These are phyloP conservation scores for Elsinoe batatas DNA, from an alignment of 2,329 filamentous ascomycete species.

Conservation along the genomic window DNA sequence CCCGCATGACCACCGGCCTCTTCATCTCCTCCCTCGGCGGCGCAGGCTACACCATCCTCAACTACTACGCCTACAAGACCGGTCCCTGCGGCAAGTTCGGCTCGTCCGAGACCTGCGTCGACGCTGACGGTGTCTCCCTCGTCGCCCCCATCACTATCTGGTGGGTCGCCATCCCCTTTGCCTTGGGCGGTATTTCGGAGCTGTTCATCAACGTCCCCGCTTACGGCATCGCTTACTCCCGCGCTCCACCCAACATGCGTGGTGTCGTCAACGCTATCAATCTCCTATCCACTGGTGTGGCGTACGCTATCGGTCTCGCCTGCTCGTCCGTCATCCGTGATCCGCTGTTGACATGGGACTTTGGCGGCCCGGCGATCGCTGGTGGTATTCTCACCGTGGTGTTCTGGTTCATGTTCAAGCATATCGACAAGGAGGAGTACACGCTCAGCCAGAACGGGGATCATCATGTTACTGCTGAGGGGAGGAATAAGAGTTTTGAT, in stretches of 20 bases:
- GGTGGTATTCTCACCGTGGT: slow-evolving; percentile 39
- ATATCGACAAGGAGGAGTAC: slow-evolving; percentile 29
- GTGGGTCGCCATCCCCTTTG: slow-evolving; percentile 32
- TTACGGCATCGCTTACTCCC: slow-evolving; percentile 37
- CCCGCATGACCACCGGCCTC: slow-evolving; percentile 41
- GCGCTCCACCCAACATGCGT: slow-evolving; percentile 35
- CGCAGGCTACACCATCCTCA: slow-evolving; percentile 30
- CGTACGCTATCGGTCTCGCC: slow-evolving; percentile 29
- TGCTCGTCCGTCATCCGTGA: slow-evolving; percentile 31
- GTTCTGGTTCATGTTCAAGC: slow-evolving; percentile 39
- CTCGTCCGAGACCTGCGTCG: slow-evolving; percentile 29
- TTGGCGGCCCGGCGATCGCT: slow-evolving; percentile 41
- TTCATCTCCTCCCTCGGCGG: slow-evolving; percentile 40
- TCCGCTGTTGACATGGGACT: slow-evolving; percentile 41
- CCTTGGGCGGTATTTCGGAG: slow-evolving; percentile 32
- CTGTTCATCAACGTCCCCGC: slow-evolving; percentile 36
- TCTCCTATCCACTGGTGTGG: slow-evolving; percentile 33
- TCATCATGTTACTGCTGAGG: slow-evolving; percentile 16
- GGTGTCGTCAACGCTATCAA: slow-evolving; percentile 34
- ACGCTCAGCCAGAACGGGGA: slow-evolving; percentile 15
- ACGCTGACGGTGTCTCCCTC: slow-evolving; percentile 23
- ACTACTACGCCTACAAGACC: slow-evolving; percentile 38
- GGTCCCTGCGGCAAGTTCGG: slow-evolving; percentile 35
- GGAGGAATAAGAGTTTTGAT: slow-evolving; percentile 12
- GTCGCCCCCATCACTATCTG: slow-evolving; percentile 33